These are phyloP conservation scores for Nothophaeocryptopus gaeumannii DNA, from an alignment of 2,329 filamentous ascomycete genomes.

Conservation along the genomic window DNA sequence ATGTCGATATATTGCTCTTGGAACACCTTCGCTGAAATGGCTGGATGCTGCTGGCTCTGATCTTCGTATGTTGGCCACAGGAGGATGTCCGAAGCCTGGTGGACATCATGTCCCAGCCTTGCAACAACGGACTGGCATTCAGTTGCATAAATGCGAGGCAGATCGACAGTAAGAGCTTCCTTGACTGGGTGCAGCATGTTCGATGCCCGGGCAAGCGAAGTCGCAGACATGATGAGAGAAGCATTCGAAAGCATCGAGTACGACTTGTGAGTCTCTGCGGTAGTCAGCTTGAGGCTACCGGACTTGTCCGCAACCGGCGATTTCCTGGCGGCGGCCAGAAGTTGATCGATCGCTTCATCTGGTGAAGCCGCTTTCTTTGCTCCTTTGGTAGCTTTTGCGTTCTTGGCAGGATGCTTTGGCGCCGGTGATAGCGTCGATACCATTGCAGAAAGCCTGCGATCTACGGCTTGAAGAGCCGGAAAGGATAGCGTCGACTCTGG, in stretches of 20 bases:
- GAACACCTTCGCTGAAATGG: constrained; percentile 51
- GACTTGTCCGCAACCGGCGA: constrained; percentile 10
- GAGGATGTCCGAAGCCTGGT: constrained; percentile 36
- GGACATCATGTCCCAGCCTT: constrained; percentile 47
- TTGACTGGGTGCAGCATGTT: constrained; percentile 49
- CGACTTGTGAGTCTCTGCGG: constrained; percentile 42
- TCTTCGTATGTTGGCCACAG: constrained; percentile 41
- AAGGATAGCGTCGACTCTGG: constrained; percentile 91
- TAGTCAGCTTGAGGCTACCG: constrained; percentile 9
- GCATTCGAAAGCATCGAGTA: constrained; percentile 64
- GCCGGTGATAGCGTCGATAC: neutral
- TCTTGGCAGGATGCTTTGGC: constrained; percentile 2
- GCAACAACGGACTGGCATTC: constrained; percentile 61
- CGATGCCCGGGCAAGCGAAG: constrained; percentile 45
- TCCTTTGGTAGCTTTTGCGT: constrained; percentile 1
- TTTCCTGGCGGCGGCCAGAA: constrained; percentile 20
- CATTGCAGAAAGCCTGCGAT: constrained; percentile 1
- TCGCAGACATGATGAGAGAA: constrained; percentile 63
- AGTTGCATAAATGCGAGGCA: constrained; percentile 67
- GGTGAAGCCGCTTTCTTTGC: constrained; percentile 5
- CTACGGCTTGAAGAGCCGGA: constrained; percentile 56
- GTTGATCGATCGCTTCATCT: constrained; percentile 9
- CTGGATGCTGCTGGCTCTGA: neutral
- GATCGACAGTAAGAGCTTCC: constrained; percentile 52
- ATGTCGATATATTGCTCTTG: constrained; percentile 81